Base-by-base conservation (phyloP, 164 flowering plant species). In the Chimonanthus salicifolius region DNA sequence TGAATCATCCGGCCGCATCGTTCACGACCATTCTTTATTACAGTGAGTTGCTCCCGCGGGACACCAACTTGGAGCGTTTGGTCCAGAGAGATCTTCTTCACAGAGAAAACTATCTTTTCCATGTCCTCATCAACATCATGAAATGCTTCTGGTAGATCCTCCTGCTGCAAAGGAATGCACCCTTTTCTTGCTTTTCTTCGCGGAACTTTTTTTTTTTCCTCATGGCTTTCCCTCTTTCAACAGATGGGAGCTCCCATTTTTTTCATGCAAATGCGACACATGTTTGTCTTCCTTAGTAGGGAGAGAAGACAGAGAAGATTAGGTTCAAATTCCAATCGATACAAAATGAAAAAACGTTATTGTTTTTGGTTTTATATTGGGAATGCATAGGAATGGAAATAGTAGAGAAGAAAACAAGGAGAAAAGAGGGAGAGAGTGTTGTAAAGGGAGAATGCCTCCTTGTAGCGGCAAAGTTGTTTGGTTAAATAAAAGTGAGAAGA, bases 1-100 rank as follows among this genome's bases (percentile, higher is more conserved):
- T 81, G 15, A 65, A 18, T 7, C 69, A 77, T 46, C 94, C 94
- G 3, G 83, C 74, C 1, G 83, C 82, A 4, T 75, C 90, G 0
- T 70, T 89, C 44, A 72, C 91, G 0, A 88, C 94, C 10, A 43
- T 89, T 15, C 77, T 89, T 2, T 89, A 81, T 67, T 84, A 87
- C 84, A 85, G 94, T 64, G 84, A 83, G 1, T 85, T 84, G 16
- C 86, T 90, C 3, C 94, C 94, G 7, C 84, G 86, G 63, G 78
- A 80, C 69, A 6, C 49, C 51, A 70, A 75, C 58, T 69, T 85
- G 72, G 84, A 81, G 74, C 58, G 89, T 60, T n/a, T 85, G 71
- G 89, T 88, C 21, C 85, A 80, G 47, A 78, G 46, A 6, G 85
- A 88, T 47, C 64, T 90, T 71, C 82, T 86, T 4, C 74, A 78